phyloP scores from a whole-genome alignment of 345 rosid species.

The Hypericum perforatum region DNA sequence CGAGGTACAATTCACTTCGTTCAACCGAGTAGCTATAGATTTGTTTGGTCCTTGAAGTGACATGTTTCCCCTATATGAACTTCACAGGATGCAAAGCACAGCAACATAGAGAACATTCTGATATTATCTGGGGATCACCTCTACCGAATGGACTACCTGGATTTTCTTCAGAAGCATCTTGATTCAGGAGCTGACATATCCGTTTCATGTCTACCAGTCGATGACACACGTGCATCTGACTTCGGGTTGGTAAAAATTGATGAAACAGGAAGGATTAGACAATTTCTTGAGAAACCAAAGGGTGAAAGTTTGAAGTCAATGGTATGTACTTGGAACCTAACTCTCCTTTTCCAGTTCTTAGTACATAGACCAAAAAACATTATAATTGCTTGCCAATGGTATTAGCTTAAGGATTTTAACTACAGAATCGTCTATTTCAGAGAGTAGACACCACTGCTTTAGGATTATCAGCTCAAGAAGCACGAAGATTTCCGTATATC shows the following conservation, averaged over 20 bases:
- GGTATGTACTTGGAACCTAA: conserved; percentile 29
- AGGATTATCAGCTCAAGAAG: conserved; percentile 54
- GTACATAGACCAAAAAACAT: too few species aligned
- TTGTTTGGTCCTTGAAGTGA: conserved; percentile 4
- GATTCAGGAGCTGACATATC: conserved; percentile 54
- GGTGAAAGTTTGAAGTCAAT: conserved; percentile 57
- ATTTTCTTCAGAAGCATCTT: conserved; percentile 69
- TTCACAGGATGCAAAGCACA: conserved; percentile 65
- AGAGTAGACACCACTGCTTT: conserved; percentile 50
- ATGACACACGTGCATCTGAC: conserved; percentile 66
- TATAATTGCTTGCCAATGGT: too few species aligned
- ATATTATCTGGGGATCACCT: conserved; percentile 88
- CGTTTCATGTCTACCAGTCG: conserved; percentile 56
- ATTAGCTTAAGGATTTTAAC: too few species aligned
- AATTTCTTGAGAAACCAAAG: conserved; percentile 67
- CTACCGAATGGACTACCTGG: conserved; percentile 87
- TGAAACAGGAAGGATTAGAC: conserved; percentile 43
- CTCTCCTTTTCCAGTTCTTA: background rate
- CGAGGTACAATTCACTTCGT: conserved; percentile 37
- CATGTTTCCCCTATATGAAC: background rate
- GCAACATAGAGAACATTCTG: conserved; percentile 67
- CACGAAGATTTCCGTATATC: conserved; percentile 45
- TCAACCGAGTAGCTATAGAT: background rate
- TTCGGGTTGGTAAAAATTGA: conserved; percentile 73
- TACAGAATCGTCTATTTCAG: conserved; percentile 20